Evolutionary conservation across 352 stramenopile species (phyloP).

Genomic region (Pythium dissimile): DNA sequence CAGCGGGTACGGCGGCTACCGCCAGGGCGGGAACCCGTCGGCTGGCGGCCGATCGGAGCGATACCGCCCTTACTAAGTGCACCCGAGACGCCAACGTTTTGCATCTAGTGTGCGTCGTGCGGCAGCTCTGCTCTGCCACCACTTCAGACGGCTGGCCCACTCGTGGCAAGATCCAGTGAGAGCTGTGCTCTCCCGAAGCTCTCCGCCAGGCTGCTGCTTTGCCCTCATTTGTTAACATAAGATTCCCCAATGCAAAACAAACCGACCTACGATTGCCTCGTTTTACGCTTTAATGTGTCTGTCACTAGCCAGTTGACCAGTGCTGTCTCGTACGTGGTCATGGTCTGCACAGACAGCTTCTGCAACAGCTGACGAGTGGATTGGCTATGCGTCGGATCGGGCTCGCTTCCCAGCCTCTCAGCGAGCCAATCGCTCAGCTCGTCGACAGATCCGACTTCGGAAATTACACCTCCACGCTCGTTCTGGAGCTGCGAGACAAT

Average conservation of each 20-base stretch:
- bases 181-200: background rate
- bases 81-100: background rate
- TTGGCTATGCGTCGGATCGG: background rate
- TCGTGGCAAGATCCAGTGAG: background rate
- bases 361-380: conserved; percentile 15
- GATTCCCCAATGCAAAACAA: conserved; percentile 8
- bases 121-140: background rate
- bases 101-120: conserved; percentile 2
- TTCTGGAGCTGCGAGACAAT: conserved; percentile 30
- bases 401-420: background rate
- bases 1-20: conserved; percentile 47
- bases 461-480: background rate
- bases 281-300: conserved; percentile 9
- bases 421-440: background rate
- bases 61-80: conserved; percentile 79
- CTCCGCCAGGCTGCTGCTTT: background rate
- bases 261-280: background rate
- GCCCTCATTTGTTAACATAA: conserved; percentile 9
- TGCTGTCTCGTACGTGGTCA: conserved; percentile 31
- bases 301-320: conserved; percentile 35
- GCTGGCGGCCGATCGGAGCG: conserved; percentile 70
- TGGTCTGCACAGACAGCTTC: conserved; percentile 25
- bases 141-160: background rate
- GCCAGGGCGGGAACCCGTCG: conserved; percentile 53
- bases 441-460: background rate